Base-by-base conservation (phyloP, 805 yeast genomes). In the Yarrowia sp. region DNA sequence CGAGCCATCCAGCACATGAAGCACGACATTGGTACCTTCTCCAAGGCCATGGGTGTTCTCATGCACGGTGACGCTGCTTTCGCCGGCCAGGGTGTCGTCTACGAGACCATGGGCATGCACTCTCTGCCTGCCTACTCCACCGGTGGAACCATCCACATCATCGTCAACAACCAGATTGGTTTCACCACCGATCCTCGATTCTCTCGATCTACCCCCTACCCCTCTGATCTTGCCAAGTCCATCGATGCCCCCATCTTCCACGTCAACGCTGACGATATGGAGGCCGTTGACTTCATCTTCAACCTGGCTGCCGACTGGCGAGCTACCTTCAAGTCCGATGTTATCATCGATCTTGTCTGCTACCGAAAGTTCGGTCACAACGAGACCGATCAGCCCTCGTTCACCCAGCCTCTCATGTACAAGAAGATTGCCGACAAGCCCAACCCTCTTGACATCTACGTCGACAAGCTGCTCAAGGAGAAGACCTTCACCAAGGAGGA, bases 61-160 rank as follows among this genome's bases (percentile, higher is more conserved):
- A 83, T 95, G 78, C 99, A 95, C 77, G 99, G 99, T 84, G 99
- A 95, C 78, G 97, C 99, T 66, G 99, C 99, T 42, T 92, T 95
- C 76, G 92, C 98, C 50, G 99, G 89, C 69, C 99, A 95, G 81
- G 99, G 99, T 86, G 96, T 95, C 65, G 98, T 95, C 66, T 95
- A 95, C 80, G 99, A 95, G 82, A 93, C 99, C 64, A 87, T 93
- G 89, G 98, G 98, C 66, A 89, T 95, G 80, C 84, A 90, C 72
- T 85, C 86, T 72, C 84, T 95, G 75, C 97, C 97, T 71, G 97
- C 95, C 71, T 95, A 90, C 81, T 85, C 97, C 61, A 92, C 98
- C 57, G 99, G 99, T 81, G 99, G 99, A 83, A 92, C 98, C 62
- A 83, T 95, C 71, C 99, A 95, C 79, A 85, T 95, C 70, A 92